phyloP scores from a whole-genome alignment of 257 asterid species.

The Solanum virginianum region DNA sequence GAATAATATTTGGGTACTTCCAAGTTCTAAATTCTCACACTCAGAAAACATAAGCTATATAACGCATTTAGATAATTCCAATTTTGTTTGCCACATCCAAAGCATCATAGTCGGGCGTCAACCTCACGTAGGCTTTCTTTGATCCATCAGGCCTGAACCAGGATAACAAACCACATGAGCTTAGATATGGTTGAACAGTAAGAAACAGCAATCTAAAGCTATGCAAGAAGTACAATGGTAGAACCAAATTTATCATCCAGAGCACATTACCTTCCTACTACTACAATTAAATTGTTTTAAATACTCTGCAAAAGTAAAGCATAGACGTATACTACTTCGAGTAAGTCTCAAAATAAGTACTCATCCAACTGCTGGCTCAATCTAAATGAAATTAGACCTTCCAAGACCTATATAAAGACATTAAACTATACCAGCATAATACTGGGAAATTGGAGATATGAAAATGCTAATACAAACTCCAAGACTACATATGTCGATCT shows the following conservation, averaged over 20 bases:
- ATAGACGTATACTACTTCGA: neutral
- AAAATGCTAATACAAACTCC: neutral
- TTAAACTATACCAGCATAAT: neutral
- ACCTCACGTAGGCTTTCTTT: constrained; percentile 45
- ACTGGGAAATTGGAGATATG: neutral
- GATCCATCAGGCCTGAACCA: constrained; percentile 46
- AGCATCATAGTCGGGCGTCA: constrained; percentile 45
- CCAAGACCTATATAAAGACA: neutral
- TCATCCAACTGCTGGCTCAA: neutral
- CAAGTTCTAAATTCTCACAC: neutral
- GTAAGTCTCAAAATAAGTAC: too few species aligned
- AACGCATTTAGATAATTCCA: constrained; percentile 19
- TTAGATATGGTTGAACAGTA: neutral
- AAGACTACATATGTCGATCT: neutral
- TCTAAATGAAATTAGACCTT: neutral
- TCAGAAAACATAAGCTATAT: neutral
- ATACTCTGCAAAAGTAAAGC: neutral
- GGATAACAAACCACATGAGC: neutral
- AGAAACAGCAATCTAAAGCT: neutral
- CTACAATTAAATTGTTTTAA: neutral
- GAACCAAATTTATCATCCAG: neutral
- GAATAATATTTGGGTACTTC: neutral
- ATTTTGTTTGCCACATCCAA: constrained; percentile 45
- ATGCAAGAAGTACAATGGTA: neutral
- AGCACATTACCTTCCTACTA: neutral